phyloP scores from a whole-genome alignment of 2,329 filamentous ascomycete genomes.

The Colletotrichum cuscutae region DNA sequence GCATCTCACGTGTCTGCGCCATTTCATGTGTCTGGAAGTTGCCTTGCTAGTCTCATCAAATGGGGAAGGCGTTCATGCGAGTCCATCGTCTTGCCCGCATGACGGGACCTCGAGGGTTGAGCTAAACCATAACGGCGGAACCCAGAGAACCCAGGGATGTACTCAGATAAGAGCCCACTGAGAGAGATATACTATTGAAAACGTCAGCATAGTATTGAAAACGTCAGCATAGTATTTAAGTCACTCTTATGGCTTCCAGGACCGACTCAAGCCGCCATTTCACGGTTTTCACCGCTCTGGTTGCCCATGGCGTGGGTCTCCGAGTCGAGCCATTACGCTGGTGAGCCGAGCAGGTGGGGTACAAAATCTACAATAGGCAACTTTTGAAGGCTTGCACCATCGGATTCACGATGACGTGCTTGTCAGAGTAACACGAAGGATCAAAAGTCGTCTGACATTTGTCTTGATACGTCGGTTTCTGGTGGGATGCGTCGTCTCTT shows the following conservation, averaged over 20 bases:
- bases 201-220: neutral
- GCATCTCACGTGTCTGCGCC: too few relatives aligned
- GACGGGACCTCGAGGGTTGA: too few relatives aligned
- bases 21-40: neutral
- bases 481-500: slow-evolving; percentile 12
- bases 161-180: too few relatives aligned
- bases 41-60: neutral
- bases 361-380: neutral
- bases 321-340: neutral
- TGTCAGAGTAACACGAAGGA: neutral
- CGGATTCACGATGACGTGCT: slow-evolving; percentile 20
- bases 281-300: neutral
- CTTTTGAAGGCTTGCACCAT: slow-evolving; percentile 7
- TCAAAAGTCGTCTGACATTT: neutral
- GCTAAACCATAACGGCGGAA: too few relatives aligned
- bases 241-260: neutral
- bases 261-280: neutral
- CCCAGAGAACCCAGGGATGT: too few relatives aligned
- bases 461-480: slow-evolving; percentile 2
- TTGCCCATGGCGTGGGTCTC: neutral
- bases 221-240: neutral
- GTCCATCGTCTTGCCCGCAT: neutral
- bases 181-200: too few relatives aligned
- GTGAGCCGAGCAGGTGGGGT: slow-evolving; percentile 10
- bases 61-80: neutral